Conservation (phyloP, 208 protist species). For the Balamuthia mandrillaris region DNA sequence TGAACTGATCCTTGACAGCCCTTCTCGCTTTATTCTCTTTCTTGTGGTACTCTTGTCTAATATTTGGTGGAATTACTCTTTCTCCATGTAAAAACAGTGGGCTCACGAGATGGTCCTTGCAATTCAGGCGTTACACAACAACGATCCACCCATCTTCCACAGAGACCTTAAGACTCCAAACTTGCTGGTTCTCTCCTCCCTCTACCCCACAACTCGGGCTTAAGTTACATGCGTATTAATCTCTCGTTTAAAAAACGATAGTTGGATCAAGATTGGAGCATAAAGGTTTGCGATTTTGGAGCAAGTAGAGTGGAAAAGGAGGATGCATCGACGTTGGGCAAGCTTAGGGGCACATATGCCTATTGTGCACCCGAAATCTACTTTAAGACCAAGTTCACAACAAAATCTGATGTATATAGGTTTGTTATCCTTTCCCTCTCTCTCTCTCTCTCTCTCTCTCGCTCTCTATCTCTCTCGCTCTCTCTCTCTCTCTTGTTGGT, state of each 20-base stretch:
- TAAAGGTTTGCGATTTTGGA: slow-evolving; percentile 10
- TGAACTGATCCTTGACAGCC: too few species aligned
- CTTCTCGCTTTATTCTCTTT: too few species aligned
- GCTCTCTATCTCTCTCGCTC: not conserved
- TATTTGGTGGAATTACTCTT: too few species aligned
- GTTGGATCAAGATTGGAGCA: slow-evolving; percentile 17
- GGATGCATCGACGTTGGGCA: not conserved
- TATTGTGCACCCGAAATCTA: slow-evolving; percentile 10
- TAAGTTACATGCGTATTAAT: not conserved
- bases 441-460: not conserved
- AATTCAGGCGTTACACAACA: not conserved
- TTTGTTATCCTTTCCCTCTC: not conserved
- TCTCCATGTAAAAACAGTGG: too few species aligned
- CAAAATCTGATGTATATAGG: slow-evolving; percentile 19
- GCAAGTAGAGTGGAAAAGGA: not conserved
- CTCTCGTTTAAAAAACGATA: not conserved
- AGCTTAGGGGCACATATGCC: slow-evolving; percentile 10
- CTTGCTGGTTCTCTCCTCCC: not conserved
- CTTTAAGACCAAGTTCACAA: slow-evolving; percentile 5
- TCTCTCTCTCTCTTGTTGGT: not conserved
- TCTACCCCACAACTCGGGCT: not conserved
- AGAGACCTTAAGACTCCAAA: not conserved
- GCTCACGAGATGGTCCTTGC: slow-evolving; percentile 11
- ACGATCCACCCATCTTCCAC: not conserved
- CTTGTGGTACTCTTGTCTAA: too few species aligned